phyloP scores from a whole-genome alignment of 2,329 filamentous ascomycete genomes.

The Venturiaceae sp. region DNA sequence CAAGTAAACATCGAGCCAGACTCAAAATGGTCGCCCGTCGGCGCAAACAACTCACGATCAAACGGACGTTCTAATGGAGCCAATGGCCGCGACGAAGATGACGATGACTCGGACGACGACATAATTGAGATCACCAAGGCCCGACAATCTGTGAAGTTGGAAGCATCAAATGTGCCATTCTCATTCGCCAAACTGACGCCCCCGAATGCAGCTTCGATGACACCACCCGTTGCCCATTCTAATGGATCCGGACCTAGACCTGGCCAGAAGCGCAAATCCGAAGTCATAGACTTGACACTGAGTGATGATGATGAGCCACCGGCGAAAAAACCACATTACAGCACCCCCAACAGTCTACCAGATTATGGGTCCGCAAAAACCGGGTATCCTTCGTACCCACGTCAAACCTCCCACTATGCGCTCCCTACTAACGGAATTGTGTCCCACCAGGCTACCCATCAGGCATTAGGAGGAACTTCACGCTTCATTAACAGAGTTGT shows the following conservation, averaged over 20 bases:
- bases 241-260: background rate
- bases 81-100: background rate
- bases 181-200: slow-evolving; percentile 32
- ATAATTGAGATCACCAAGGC: slow-evolving; percentile 33
- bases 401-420: background rate
- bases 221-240: slow-evolving; percentile 13
- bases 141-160: slow-evolving; percentile 23
- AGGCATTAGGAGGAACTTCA: background rate
- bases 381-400: background rate
- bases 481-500: background rate
- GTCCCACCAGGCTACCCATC: background rate
- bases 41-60: slow-evolving; percentile 23
- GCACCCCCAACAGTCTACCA: slow-evolving; percentile 24
- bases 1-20: slow-evolving; percentile 86
- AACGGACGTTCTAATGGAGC: background rate
- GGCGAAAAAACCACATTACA: slow-evolving; percentile 30
- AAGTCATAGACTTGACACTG: slow-evolving; percentile 39
- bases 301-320: slow-evolving; percentile 32
- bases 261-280: slow-evolving; percentile 32
- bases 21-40: slow-evolving; percentile 58
- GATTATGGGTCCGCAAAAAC: slow-evolving; percentile 12
- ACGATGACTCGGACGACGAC: slow-evolving; percentile 29
- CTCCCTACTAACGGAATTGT: slow-evolving; percentile 2
- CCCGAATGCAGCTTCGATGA: slow-evolving; percentile 20
- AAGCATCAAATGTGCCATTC: slow-evolving; percentile 24